A percentile compares a stretch with the other conserved stretches of the same genome.
phyloP scores from a whole-genome alignment of 169 alveolate species.

The Amoebophrya sp. region DNA sequence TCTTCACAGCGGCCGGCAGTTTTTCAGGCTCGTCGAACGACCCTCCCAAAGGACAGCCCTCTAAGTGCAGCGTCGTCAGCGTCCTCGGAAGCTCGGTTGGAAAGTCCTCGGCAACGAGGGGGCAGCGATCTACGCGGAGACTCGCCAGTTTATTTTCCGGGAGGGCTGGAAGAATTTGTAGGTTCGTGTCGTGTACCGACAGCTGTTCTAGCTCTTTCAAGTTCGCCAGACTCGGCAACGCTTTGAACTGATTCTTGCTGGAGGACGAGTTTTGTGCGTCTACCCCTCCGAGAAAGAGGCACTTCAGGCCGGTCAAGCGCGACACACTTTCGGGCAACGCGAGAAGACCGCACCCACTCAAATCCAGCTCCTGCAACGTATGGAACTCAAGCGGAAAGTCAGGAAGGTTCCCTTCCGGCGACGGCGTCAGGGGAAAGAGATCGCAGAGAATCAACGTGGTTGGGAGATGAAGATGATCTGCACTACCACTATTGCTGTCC shows the following conservation, averaged over 20 bases:
- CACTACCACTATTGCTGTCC: too few species aligned
- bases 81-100: neutral
- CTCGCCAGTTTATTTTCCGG: neutral
- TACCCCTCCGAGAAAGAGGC: neutral
- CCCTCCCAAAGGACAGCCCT: neutral
- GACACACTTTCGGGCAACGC: neutral
- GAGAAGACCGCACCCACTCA: neutral
- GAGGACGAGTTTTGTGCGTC: neutral
- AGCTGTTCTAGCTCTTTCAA: neutral
- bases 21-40: neutral
- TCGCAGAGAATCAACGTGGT: too few species aligned
- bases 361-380: neutral
- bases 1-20: neutral
- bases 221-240: neutral
- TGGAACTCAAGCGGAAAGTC: too few species aligned
- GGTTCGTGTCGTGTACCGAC: neutral
- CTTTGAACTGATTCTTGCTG: neutral
- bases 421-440: too few species aligned
- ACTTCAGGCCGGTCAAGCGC: neutral
- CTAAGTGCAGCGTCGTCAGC: neutral
- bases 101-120: neutral
- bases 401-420: too few species aligned
- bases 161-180: neutral
- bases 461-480: too few species aligned
- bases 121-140: neutral